Evolutionary conservation across 352 stramenopile genomes (phyloP), one percentile per base, ranked within the genome.

Genomic region (Plasmopara viticola): DNA sequence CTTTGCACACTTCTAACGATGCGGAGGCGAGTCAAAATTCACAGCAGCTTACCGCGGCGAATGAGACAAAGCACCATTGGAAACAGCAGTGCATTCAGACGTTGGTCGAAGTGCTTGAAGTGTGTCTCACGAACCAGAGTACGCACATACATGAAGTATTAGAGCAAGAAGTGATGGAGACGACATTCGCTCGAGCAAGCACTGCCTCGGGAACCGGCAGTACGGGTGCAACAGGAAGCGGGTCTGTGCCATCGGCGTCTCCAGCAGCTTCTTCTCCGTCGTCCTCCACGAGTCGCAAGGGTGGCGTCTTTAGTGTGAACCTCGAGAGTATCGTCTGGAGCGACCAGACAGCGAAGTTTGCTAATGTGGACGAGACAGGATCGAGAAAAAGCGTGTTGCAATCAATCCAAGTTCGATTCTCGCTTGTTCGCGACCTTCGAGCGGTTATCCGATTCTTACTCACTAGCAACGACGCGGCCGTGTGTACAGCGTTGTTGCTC

Each of bases 301-400:
- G 78, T 20, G 78, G 82, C 8, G 81, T 89, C 14, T 83, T 91
- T 31, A 80, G 68, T 37, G 78, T 92, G 48, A 86, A 81, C 25
- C 53, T 90, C 6, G 78, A 92, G 41, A 85, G 70, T 44, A 92
- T 92, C 53, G 78, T 88, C 7, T 92, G 82, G 82, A 92, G 77
- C 46, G 82, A 92, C 39, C 77, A 89, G 39, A 49, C 62, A 9
- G 48, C 20, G 8, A 68, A 17, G 20, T 40, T 20, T n/a, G 18
- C 17, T 13, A 64, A 79, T 31, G 60, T 69, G 42, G 66, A 58
- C 18, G 49, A n/a, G 34, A 9, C 46, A 3, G 7, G 40, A 8
- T 8, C 53, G 5, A 57, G 55, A 31, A 56, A 64, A 13, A 83
- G 62, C 9, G 64, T 72, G 6, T 50, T 86, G 9, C 57, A 61